Percentiles rank a stretch among this genome's conserved stretches.
Conservation (phyloP, 2,329 filamentous ascomycete genomes). For the Lasiodiplodia citricola region DNA sequence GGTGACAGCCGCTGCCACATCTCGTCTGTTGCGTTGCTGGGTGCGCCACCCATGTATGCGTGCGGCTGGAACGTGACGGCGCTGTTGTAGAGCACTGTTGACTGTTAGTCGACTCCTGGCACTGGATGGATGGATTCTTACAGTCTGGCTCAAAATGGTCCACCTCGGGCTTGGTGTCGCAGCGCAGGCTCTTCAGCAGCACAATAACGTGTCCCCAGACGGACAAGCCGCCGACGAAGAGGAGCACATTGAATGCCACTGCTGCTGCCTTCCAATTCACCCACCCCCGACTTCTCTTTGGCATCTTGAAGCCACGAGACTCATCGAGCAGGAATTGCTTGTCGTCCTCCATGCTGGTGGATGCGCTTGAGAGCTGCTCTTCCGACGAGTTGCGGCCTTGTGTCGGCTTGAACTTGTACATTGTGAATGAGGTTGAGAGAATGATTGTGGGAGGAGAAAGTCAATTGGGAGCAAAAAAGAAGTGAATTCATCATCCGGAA, state of each 20-base stretch:
- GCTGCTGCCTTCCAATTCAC: neutral
- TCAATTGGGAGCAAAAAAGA: neutral
- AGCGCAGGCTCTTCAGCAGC: neutral
- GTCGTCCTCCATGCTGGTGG: neutral
- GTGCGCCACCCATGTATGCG: neutral
- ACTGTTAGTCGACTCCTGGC: neutral
- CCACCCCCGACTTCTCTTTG: neutral
- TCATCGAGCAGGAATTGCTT: constrained; percentile 10
- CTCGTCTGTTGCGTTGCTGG: neutral
- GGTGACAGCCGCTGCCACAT: constrained; percentile 5
- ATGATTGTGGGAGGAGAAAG: too few relatives aligned
- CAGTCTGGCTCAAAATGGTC: constrained; percentile 4
- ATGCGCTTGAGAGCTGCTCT: neutral
- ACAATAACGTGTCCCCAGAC: constrained; percentile 5
- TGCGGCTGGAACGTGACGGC: constrained; percentile 2
- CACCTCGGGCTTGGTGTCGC: neutral
- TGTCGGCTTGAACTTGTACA: constrained; percentile 1
- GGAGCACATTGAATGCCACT: neutral
- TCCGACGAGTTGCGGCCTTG: neutral
- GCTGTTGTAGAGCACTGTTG: constrained; percentile 5
- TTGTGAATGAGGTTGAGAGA: neutral
- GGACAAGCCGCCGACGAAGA: neutral
- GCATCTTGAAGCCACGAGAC: neutral
- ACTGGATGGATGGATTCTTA: neutral
- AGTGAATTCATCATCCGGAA: neutral